Evolutionary conservation across 2,329 filamentous ascomycete genomes (phyloP).

Genomic region (Rhinocladiella mackenziei): DNA sequence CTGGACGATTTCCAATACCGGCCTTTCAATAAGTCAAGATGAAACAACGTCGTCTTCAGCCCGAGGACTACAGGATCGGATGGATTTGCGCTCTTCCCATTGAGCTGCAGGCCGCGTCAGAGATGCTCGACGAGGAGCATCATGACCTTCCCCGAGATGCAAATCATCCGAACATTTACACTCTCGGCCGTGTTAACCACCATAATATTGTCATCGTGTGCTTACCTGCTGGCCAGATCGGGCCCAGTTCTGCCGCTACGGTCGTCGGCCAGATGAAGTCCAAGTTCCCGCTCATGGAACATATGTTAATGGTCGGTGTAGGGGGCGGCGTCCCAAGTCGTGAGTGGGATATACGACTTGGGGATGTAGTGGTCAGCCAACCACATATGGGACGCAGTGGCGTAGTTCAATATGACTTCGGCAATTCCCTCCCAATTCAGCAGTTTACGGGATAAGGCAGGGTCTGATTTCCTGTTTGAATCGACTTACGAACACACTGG

Average conservation of each 20-base stretch:
- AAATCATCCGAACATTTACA: constrained; percentile 32
- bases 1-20: no score
- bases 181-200: constrained; percentile 28
- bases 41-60: no score
- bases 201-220: constrained; percentile 38
- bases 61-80: no score
- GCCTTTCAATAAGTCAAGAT: no score
- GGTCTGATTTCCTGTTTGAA: not conserved
- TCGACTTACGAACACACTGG: not conserved
- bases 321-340: constrained; percentile 35
- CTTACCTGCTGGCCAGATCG: constrained; percentile 32
- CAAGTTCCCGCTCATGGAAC: constrained; percentile 31
- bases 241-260: constrained; percentile 34
- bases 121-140: no score
- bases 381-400: constrained; percentile 3
- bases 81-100: no score
- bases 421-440: not conserved
- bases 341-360: not conserved
- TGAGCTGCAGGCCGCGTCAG: no score
- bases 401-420: constrained; percentile 20
- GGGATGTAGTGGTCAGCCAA: constrained; percentile 9
- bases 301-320: constrained; percentile 46
- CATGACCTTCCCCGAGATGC: no score
- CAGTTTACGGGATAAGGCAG: not conserved
- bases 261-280: constrained; percentile 33